phyloP scores from a whole-genome alignment of 805 yeast genomes.

The Tetrapisispora nanseiensis region DNA sequence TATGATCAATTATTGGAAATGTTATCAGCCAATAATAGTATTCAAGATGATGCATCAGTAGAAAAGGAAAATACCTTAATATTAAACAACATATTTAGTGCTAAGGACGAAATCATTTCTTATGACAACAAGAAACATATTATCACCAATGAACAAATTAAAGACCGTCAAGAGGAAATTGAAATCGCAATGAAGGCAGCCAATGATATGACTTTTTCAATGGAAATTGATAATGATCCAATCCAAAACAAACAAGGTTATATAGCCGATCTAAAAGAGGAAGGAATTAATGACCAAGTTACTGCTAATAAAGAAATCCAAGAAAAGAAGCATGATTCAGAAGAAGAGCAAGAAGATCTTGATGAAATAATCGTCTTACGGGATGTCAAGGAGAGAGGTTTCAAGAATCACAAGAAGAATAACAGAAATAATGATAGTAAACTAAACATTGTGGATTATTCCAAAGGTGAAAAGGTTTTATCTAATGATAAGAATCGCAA shows the following conservation, averaged over 20 bases:
- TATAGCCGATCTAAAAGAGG: too few relatives aligned
- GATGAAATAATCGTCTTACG: constrained; percentile 37
- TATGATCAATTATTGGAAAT: constrained; percentile 5
- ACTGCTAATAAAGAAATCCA: too few relatives aligned
- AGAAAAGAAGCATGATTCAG: too few relatives aligned
- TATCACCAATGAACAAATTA: constrained; percentile 8
- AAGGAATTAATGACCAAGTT: neutral
- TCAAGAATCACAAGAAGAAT: constrained; percentile 4
- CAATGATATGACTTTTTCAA: neutral
- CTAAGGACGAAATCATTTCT: neutral
- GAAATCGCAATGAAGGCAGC: constrained; percentile 6
- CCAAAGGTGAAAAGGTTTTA: constrained; percentile 35
- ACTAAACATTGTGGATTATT: constrained; percentile 34
- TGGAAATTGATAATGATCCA: neutral
- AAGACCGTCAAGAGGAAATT: constrained; percentile 11
- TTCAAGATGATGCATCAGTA: too few relatives aligned
- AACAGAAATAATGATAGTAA: neutral
- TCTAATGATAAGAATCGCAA: constrained; percentile 7
- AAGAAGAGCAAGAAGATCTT: constrained; percentile 11
- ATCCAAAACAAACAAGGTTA: neutral
- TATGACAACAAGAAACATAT: constrained; percentile 2
- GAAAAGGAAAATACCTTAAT: neutral
- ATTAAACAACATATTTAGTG: neutral
- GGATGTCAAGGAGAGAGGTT: constrained; percentile 14
- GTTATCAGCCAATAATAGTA: neutral